Conservation (phyloP, 1,139 yeast species). For the Lodderomyces margitis region DNA sequence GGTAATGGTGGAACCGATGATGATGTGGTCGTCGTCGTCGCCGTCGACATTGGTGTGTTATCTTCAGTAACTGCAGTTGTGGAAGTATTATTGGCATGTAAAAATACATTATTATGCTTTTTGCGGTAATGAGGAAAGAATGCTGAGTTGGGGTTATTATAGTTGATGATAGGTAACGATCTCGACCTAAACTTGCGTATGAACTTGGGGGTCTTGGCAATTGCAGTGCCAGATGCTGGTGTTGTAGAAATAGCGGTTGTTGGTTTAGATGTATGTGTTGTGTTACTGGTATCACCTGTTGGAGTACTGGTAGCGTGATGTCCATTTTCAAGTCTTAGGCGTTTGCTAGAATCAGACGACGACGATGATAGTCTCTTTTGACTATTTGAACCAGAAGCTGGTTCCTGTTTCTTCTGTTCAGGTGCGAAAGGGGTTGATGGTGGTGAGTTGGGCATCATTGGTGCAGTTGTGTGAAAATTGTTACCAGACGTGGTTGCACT, state of each 20-base stretch:
- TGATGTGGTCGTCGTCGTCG: constrained; percentile 19
- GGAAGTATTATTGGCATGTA: constrained; percentile 4
- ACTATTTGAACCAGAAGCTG: not conserved
- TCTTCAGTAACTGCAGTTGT: constrained; percentile 5
- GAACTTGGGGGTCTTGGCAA: constrained; percentile 34
- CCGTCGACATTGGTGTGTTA: constrained; percentile 5
- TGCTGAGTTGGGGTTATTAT: constrained; percentile 15
- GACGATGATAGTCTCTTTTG: constrained; percentile 15
- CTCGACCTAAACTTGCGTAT: constrained; percentile 42
- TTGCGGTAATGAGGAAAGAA: constrained; percentile 13
- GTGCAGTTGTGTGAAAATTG: constrained; percentile 3
- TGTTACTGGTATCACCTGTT: constrained; percentile 18
- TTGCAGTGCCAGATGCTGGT: constrained; percentile 3
- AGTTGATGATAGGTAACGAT: constrained; percentile 40
- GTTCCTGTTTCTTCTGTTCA: not conserved
- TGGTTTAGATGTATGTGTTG: constrained; percentile 3
- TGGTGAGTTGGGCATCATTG: constrained; percentile 6
- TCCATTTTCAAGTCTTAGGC: constrained; percentile 15
- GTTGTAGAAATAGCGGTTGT: constrained; percentile 10
- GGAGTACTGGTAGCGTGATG: constrained; percentile 6
- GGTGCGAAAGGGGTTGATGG: constrained; percentile 1
- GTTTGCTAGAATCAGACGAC: constrained; percentile 15
- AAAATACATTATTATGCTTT: constrained; percentile 7
- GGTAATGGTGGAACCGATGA: constrained; percentile 50
- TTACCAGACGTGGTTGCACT: constrained; percentile 1